Percentiles rank a stretch among this genome's conserved stretches.
These are phyloP conservation scores for Plectosphaerella plurivora DNA, from an alignment of 2,329 filamentous ascomycete genomes.

Conservation along the genomic window DNA sequence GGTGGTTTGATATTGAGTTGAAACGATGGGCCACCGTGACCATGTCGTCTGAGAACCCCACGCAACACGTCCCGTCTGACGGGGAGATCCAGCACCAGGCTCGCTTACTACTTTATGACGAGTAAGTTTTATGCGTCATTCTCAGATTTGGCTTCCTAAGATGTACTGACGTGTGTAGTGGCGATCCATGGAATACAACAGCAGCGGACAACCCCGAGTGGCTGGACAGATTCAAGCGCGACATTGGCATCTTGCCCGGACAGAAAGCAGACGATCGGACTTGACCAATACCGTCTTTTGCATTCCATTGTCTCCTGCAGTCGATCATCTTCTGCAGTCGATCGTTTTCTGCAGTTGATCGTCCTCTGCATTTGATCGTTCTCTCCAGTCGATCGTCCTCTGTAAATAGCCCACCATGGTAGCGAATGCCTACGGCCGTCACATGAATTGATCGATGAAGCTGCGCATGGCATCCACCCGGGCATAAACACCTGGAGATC, in stretches of 20 bases:
- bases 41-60: constrained; percentile 22
- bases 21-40: constrained; percentile 11
- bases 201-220: constrained; percentile 8
- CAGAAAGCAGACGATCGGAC: too few relatives aligned
- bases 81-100: constrained; percentile 27
- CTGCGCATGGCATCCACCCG: constrained; percentile 17
- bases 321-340: too few relatives aligned
- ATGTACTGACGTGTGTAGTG: background rate
- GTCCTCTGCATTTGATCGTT: too few relatives aligned
- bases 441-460: constrained; percentile 19
- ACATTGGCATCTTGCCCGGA: too few relatives aligned
- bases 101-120: constrained; percentile 22
- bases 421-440: background rate
- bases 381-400: too few relatives aligned
- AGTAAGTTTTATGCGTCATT: constrained; percentile 11
- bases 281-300: too few relatives aligned
- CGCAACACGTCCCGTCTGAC: constrained; percentile 24
- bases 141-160: background rate
- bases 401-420: too few relatives aligned
- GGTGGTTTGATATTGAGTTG: too few relatives aligned
- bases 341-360: too few relatives aligned
- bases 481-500: constrained; percentile 21
- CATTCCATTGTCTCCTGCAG: too few relatives aligned
- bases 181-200: constrained; percentile 12
- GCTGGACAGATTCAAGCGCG: constrained; percentile 5